Percentiles rank a stretch among this genome's conserved stretches.
Conservation (phyloP, 2,329 filamentous ascomycete genomes). For the Paecilomyces niveus region DNA sequence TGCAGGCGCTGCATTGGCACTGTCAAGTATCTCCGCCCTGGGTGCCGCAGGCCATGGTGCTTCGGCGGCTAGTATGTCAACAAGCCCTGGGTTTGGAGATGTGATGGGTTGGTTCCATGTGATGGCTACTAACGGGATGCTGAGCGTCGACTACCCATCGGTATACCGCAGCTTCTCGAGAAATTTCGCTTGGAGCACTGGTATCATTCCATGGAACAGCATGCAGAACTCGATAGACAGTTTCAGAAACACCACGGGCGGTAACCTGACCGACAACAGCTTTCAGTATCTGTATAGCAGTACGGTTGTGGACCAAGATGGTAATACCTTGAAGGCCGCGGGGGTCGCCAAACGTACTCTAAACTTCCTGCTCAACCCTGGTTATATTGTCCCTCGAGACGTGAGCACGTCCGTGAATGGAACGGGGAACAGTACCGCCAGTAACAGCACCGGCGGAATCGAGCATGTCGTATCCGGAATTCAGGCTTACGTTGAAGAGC, state of each 20-base stretch:
- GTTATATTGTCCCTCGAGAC: slow-evolving; percentile 49
- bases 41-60: slow-evolving; percentile 49
- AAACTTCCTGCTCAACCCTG: slow-evolving; percentile 33
- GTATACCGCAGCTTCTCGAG: slow-evolving; percentile 85
- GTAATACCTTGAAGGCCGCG: slow-evolving; percentile 42
- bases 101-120: slow-evolving; percentile 87
- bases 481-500: slow-evolving; percentile 72
- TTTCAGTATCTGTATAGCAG: slow-evolving; percentile 67
- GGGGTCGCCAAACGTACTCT: slow-evolving; percentile 51
- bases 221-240: slow-evolving; percentile 77
- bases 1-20: slow-evolving; percentile 70
- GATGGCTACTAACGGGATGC: slow-evolving; percentile 93
- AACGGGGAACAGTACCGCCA: slow-evolving; percentile 23
- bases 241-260: slow-evolving; percentile 74
- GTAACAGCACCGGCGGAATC: slow-evolving; percentile 27
- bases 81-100: slow-evolving; percentile 79
- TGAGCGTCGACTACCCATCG: slow-evolving; percentile 78
- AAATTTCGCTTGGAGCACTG: slow-evolving; percentile 90
- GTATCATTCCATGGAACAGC: slow-evolving; percentile 71
- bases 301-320: slow-evolving; percentile 64
- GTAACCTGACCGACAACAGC: slow-evolving; percentile 75
- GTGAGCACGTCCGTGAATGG: slow-evolving; percentile 35
- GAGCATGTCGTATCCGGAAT: slow-evolving; percentile 63
- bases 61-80: slow-evolving; percentile 48
- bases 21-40: slow-evolving; percentile 65